Conservation (phyloP, 495 filamentous ascomycete genomes). For the Penicillium crystallinum region DNA sequence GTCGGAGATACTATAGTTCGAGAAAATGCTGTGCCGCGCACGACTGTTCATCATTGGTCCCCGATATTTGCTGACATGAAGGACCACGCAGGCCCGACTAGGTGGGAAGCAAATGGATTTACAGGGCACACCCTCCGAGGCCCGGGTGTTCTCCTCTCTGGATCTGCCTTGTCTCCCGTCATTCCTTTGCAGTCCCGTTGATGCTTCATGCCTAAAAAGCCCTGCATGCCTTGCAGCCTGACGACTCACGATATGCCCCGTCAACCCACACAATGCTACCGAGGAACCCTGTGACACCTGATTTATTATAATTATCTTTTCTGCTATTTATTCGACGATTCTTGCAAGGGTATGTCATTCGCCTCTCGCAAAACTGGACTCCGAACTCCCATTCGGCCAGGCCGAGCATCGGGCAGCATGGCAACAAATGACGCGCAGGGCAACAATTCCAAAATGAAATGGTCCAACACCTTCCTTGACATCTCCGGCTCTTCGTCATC, state of each 20-base stretch:
- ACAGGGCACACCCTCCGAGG: conserved; percentile 13
- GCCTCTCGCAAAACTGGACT: background rate
- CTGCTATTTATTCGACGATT: too few species aligned
- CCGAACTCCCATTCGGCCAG: background rate
- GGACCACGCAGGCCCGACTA: conserved; percentile 8
- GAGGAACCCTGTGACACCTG: conserved; percentile 24
- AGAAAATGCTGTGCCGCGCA: conserved; percentile 1
- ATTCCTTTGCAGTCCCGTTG: background rate
- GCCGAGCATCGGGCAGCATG: conserved; percentile 19
- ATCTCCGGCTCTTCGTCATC: conserved; percentile 6
- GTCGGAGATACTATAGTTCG: conserved; percentile 10
- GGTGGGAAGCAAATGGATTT: background rate
- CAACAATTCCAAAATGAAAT: background rate
- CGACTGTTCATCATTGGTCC: conserved; percentile 19
- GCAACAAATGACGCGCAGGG: conserved; percentile 19
- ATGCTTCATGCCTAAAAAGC: conserved; percentile 11
- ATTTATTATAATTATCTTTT: background rate
- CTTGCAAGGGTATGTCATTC: conserved; percentile 12
- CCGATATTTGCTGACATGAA: conserved; percentile 19
- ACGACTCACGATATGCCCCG: conserved; percentile 21
- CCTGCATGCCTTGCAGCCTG: conserved; percentile 29
- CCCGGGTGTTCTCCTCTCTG: conserved; percentile 2
- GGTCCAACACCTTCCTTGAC: background rate
- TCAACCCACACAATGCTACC: conserved; percentile 16
- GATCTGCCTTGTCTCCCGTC: background rate